Evolutionary conservation across 73 alveolate species (phyloP).

Genomic region (Stentor coeruleus): DNA sequence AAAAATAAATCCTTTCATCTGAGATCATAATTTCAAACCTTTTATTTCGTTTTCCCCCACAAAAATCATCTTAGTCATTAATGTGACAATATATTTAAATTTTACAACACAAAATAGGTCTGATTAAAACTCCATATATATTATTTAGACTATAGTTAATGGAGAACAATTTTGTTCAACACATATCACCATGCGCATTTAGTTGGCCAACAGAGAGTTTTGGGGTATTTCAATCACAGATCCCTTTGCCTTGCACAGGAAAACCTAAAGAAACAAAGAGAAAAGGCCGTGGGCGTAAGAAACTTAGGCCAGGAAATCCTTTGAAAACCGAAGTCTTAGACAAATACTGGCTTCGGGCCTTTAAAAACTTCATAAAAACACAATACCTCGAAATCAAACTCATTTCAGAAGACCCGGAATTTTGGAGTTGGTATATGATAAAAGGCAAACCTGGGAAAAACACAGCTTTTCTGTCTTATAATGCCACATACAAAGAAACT

Average conservation of each 20-base stretch:
- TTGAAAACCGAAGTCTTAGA: not conserved
- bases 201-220: not conserved
- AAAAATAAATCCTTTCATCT: too few relatives aligned
- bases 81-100: too few relatives aligned
- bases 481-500: not conserved
- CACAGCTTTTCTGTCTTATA: not conserved
- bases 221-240: not conserved
- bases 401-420: not conserved
- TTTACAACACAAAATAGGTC: too few relatives aligned
- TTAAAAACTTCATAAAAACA: not conserved
- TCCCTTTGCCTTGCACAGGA: not conserved
- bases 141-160: too few relatives aligned
- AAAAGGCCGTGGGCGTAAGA: not conserved
- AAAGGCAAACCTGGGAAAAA: not conserved
- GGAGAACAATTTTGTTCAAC: slow-evolving; percentile 1
- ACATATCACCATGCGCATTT: too few relatives aligned
- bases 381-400: not conserved
- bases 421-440: not conserved
- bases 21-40: too few relatives aligned
- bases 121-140: too few relatives aligned
- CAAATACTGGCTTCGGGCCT: not conserved
- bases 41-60: too few relatives aligned
- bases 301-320: not conserved
- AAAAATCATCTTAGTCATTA: too few relatives aligned
- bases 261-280: not conserved